A percentile compares a stretch with the other conserved stretches of the same genome.
Conservation (phyloP, 2,329 filamentous ascomycete genomes). For the Fusarium sp. region DNA sequence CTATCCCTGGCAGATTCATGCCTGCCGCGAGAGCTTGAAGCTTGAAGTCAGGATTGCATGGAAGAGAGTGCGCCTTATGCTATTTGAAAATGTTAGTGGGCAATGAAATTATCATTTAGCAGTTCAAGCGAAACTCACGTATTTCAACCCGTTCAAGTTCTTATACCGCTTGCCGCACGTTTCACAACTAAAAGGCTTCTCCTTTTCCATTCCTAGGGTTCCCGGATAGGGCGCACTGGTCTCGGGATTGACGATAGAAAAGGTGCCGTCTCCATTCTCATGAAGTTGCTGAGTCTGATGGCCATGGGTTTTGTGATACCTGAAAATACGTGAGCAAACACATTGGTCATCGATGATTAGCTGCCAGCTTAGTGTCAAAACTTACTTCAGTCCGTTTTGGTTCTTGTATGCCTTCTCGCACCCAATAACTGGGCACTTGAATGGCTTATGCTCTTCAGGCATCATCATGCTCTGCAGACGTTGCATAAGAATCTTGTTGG, state of each 20-base stretch:
- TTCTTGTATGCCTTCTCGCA: slow-evolving; percentile 99
- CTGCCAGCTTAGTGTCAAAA: slow-evolving; percentile 32
- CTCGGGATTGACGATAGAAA: slow-evolving; percentile 97
- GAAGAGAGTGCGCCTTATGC: slow-evolving; percentile 85
- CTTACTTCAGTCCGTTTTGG: slow-evolving; percentile 96
- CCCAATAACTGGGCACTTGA: slow-evolving; percentile 96
- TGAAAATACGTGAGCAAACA: slow-evolving; percentile 50
- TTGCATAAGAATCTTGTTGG: slow-evolving; percentile 71
- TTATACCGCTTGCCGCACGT: slow-evolving; percentile 98
- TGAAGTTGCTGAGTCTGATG: slow-evolving; percentile 97
- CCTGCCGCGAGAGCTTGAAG: slow-evolving; percentile 61
- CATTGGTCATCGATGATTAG: neutral
- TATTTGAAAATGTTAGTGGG: slow-evolving; percentile 56
- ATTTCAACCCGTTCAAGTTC: slow-evolving; percentile 98
- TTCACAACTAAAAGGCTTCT: slow-evolving; percentile 98
- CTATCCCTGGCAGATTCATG: slow-evolving; percentile 59
- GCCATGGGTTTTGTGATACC: slow-evolving; percentile 83
- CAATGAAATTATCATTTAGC: neutral
- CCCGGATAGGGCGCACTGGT: slow-evolving; percentile 95
- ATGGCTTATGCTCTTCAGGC: slow-evolving; percentile 95
- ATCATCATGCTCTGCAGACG: slow-evolving; percentile 72
- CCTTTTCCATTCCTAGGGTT: slow-evolving; percentile 99
- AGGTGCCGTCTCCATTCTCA: slow-evolving; percentile 96
- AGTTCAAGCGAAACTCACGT: slow-evolving; percentile 65
- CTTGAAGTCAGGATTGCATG: slow-evolving; percentile 86